Evolutionary conservation across 768 basidiomycete species (phyloP), one percentile per base, ranked within the genome.

Genomic region (Lactarius pseudohatsudake): DNA sequence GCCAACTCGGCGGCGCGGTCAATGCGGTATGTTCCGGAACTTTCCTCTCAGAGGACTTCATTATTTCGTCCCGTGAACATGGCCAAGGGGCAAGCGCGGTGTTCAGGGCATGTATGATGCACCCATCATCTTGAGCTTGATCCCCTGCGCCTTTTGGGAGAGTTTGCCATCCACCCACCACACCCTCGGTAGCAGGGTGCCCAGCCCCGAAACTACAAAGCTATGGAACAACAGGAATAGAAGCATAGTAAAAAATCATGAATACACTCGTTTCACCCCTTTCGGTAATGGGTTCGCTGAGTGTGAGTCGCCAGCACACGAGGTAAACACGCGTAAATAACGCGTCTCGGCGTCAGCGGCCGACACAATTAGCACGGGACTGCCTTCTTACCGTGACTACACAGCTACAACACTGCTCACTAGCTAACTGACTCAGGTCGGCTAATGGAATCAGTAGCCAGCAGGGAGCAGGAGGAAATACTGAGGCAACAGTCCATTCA

Each of bases 391-490:
- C 57, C 36, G 36, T 11, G 34, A 8, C 34, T 9, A 1, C 34
- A 62, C 40, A 20, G 41, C 57, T 50, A 16, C 65, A 22, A 58
- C 36, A 13, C 59, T 34, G 38, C 26, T 30, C 30, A 20, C 28
- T 30, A 34, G 2, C 18, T 22, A 32, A 32, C 16, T 18, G 40
- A 64, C 47, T 20, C 60, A 40, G 38, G 30, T 40, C 38, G 15
- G 8, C 8, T 30, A 38, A 89, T 90, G 88, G 81, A 88, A 55
- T 88, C 88, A 0, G 79, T 81, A 22, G 78, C 81, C 1, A 77
- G 76, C 66, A 80, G 82, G 69, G 68, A 66, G 2, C 70, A 78
- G 47, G 75, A 77, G 11, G 80, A 81, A 32, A 73, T 73, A 54
- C 75, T 72, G 34, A 79, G 73, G 61, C 84, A 87, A 63, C 79